Conservation (phyloP, 371 early-diverging fungal species). For the Fennellomyces sp. region DNA sequence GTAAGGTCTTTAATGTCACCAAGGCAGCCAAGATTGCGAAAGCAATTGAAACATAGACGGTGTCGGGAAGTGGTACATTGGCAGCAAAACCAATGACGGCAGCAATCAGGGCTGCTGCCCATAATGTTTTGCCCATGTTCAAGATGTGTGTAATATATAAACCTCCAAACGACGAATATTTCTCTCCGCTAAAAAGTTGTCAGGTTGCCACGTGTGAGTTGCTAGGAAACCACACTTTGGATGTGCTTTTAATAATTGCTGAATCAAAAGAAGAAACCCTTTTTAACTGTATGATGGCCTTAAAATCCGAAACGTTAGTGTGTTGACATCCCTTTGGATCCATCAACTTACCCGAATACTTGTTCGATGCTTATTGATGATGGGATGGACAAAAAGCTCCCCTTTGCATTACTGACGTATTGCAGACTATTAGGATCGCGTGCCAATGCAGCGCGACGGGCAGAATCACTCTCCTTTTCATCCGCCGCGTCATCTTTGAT, state of each 20-base stretch:
- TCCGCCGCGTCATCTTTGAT: conserved; percentile 57
- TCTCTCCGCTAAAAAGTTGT: conserved; percentile 1
- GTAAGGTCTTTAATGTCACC: conserved; percentile 60
- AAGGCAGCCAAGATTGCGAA: conserved; percentile 71
- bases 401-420: conserved; percentile 26
- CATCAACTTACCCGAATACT: conserved; percentile 24
- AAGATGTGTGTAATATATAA: too few relatives aligned
- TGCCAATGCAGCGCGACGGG: conserved; percentile 10
- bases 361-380: conserved; percentile 23
- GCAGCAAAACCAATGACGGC: background rate
- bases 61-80: conserved; percentile 1
- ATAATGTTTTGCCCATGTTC: conserved; percentile 2
- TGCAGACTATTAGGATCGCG: conserved; percentile 29
- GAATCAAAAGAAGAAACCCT: background rate
- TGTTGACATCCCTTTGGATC: background rate
- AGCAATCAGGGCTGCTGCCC: conserved; percentile 1
- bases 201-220: background rate
- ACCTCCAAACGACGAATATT: too few relatives aligned
- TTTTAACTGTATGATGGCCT: background rate
- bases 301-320: background rate
- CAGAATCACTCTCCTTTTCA: conserved; percentile 21
- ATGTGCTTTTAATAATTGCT: too few relatives aligned
- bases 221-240: too few relatives aligned
- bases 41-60: conserved; percentile 49
- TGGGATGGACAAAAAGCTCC: conserved; percentile 35